Conservation (phyloP, 495 filamentous ascomycete genomes). For the Penicillium lividum region DNA sequence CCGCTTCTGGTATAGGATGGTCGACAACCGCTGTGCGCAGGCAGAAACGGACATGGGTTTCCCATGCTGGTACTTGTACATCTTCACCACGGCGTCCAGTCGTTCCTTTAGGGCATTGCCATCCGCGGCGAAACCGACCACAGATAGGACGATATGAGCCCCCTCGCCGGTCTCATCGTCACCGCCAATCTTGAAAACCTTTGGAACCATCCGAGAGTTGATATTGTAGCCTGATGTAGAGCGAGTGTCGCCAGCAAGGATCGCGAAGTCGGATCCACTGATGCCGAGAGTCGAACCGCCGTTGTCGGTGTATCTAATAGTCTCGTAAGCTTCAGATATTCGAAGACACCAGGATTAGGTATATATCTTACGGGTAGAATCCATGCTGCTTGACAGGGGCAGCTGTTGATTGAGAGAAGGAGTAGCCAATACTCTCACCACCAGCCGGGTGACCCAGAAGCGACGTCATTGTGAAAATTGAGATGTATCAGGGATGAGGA, state of each 20-base stretch:
- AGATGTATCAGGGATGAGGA: background rate
- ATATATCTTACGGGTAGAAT: constrained; percentile 79
- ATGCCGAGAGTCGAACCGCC: constrained; percentile 96
- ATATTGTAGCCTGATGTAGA: constrained; percentile 96
- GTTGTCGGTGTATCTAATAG: constrained; percentile 89
- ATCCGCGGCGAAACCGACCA: constrained; percentile 94
- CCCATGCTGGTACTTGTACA: constrained; percentile 94
- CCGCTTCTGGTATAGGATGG: constrained; percentile 92
- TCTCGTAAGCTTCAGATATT: background rate
- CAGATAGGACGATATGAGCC: constrained; percentile 82
- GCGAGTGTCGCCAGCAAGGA: constrained; percentile 95
- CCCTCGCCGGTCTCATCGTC: constrained; percentile 80
- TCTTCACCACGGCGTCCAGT: constrained; percentile 87
- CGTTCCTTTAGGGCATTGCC: constrained; percentile 87
- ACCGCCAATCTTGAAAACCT: constrained; percentile 95
- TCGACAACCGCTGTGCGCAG: constrained; percentile 88
- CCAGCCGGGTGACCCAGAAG: constrained; percentile 44
- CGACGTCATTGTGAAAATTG: constrained; percentile 46
- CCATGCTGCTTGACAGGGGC: constrained; percentile 66
- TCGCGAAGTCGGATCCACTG: constrained; percentile 86
- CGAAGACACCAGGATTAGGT: background rate
- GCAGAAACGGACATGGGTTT: constrained; percentile 90
- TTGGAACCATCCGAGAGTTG: constrained; percentile 90
- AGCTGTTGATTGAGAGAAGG: constrained; percentile 56
- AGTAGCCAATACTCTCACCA: constrained; percentile 55